Conservation (phyloP, 306 rosid genomes). For the Lotus japonicus region DNA sequence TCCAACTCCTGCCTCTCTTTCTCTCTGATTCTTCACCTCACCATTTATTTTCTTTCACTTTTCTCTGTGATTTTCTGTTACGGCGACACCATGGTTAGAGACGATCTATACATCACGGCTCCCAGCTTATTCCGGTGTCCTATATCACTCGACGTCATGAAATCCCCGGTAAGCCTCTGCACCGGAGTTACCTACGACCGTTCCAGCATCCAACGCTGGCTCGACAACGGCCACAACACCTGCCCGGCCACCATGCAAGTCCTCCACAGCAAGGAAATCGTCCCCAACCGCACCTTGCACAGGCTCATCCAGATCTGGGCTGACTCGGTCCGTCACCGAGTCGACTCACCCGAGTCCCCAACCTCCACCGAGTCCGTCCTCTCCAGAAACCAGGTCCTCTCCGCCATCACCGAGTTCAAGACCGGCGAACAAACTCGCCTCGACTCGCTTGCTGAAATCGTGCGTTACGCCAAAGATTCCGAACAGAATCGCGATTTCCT, state of each 20-base stretch:
- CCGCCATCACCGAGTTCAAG: conserved; percentile 26
- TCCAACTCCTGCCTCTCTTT: conserved; percentile 15
- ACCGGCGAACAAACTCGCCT: not conserved
- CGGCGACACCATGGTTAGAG: conserved; percentile 48
- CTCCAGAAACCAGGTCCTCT: conserved; percentile 33
- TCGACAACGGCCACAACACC: conserved; percentile 89
- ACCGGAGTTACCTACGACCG: conserved; percentile 98
- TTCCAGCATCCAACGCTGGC: conserved; percentile 91
- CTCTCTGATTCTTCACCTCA: not conserved
- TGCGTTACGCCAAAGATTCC: conserved; percentile 47
- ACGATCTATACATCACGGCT: conserved; percentile 59
- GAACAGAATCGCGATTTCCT: conserved; percentile 57
- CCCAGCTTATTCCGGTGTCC: conserved; percentile 87
- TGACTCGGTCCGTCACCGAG: conserved; percentile 46
- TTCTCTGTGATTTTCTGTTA: too few species aligned
- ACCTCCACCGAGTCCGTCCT: not conserved
- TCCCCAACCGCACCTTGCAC: conserved; percentile 77
- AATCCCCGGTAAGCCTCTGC: conserved; percentile 86
- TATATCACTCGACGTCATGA: conserved; percentile 82
- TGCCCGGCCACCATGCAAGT: conserved; percentile 99
- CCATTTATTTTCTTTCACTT: too few species aligned
- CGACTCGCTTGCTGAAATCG: conserved; percentile 40
- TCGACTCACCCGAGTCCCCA: conserved; percentile 34
- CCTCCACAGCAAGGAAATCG: conserved; percentile 61
- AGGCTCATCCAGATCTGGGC: conserved; percentile 94